phyloP scores from a whole-genome alignment of 192 early-diverging fungal genomes.

The Cetraspora pellucida region DNA sequence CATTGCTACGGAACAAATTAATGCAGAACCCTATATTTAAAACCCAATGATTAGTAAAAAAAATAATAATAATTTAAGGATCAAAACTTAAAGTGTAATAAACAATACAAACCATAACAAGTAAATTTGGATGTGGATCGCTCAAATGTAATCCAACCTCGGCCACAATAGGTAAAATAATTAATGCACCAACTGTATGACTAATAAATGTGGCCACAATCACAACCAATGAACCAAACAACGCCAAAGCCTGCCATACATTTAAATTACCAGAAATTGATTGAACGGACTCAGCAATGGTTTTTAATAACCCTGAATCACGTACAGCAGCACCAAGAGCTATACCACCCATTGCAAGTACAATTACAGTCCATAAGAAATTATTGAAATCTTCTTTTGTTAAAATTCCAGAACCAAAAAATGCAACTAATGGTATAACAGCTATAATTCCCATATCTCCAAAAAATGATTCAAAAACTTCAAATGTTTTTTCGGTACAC shows the following conservation, averaged over 20 bases:
- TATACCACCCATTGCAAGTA: slow-evolving; percentile 94
- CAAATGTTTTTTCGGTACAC: slow-evolving; percentile 81
- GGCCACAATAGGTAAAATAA: slow-evolving; percentile 93
- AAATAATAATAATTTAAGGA: not conserved
- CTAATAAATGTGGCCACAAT: slow-evolving; percentile 91
- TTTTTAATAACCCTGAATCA: slow-evolving; percentile 78
- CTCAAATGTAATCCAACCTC: slow-evolving; percentile 68
- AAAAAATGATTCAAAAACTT: slow-evolving; percentile 69
- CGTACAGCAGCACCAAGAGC: slow-evolving; percentile 91
- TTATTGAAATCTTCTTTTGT: slow-evolving; percentile 97
- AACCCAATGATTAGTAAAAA: slow-evolving; percentile 10
- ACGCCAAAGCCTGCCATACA: slow-evolving; percentile 69
- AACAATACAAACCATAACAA: slow-evolving; percentile 70
- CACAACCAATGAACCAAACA: slow-evolving; percentile 79
- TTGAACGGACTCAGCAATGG: slow-evolving; percentile 75
- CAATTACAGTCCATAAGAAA: slow-evolving; percentile 91
- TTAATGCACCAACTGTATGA: slow-evolving; percentile 94
- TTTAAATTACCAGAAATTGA: slow-evolving; percentile 64
- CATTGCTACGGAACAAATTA: slow-evolving; percentile 90
- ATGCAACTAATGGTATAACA: slow-evolving; percentile 84
- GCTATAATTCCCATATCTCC: slow-evolving; percentile 98
- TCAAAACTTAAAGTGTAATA: not conserved
- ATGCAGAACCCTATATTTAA: slow-evolving; percentile 57
- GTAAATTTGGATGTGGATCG: slow-evolving; percentile 60
- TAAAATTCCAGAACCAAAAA: slow-evolving; percentile 89